These are phyloP conservation scores for Fraxinus xanthoxyloides DNA, from an alignment of 305 asterid genomes.

Conservation along the genomic window DNA sequence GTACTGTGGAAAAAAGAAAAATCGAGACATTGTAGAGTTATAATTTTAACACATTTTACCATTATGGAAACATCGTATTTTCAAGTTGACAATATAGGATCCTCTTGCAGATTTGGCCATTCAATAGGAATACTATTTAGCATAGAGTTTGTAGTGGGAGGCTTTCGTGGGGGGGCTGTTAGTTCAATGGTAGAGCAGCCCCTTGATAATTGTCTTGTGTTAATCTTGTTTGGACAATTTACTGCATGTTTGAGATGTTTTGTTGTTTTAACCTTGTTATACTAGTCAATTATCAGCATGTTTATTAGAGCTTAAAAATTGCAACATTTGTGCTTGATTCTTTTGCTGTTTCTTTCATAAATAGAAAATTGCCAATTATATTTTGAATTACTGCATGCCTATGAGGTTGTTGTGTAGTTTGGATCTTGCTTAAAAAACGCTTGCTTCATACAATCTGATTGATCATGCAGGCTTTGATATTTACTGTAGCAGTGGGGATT, in stretches of 20 bases:
- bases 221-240: not conserved
- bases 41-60: not conserved
- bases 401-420: not conserved
- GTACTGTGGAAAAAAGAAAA: not conserved
- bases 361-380: not conserved
- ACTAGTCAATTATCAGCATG: not conserved
- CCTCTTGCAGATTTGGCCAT: not conserved
- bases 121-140: not conserved
- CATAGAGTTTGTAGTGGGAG: not conserved
- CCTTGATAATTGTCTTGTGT: not conserved
- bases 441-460: slow-evolving; percentile 3
- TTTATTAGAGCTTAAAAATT: not conserved
- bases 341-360: not conserved
- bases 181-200: not conserved
- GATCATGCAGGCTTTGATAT: slow-evolving; percentile 40
- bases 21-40: not conserved
- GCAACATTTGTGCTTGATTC: not conserved
- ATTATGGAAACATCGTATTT: not conserved
- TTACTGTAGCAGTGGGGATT: slow-evolving; percentile 31
- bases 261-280: not conserved
- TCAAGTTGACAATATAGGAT: not conserved
- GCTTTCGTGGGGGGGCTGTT: not conserved
- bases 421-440: not conserved
- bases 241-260: not conserved
- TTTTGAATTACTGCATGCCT: not conserved